Conservation (phyloP, 371 early-diverging fungal genomes). For the Dinochytrium kinnereticum region DNA sequence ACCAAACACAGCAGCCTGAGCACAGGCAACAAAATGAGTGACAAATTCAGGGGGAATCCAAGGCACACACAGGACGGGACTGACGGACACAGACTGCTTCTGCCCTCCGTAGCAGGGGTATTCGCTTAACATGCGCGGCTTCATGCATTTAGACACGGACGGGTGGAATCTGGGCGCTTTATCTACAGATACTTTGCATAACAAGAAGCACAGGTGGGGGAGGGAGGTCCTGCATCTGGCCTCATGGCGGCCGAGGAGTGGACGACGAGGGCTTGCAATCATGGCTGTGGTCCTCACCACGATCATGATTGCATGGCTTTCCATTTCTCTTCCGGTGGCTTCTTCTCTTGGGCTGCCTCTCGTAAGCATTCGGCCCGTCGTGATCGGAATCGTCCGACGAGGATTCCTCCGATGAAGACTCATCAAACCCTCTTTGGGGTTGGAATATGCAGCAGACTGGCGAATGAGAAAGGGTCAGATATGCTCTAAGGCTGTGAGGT, state of each 20-base stretch:
- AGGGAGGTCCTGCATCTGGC: too few relatives aligned
- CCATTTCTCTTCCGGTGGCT: not conserved
- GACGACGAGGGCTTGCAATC: too few relatives aligned
- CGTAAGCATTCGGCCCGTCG: constrained; percentile 11
- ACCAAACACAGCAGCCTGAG: not conserved
- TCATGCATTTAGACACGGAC: too few relatives aligned
- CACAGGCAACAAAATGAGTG: not conserved
- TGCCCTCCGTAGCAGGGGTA: too few relatives aligned
- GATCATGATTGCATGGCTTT: constrained; percentile 1
- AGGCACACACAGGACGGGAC: too few relatives aligned
- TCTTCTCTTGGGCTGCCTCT: not conserved
- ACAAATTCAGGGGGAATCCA: not conserved
- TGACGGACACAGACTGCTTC: too few relatives aligned
- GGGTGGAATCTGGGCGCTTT: too few relatives aligned
- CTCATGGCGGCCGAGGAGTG: too few relatives aligned
- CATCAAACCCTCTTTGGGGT: constrained; percentile 2
- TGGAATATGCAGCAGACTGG: constrained; percentile 14
- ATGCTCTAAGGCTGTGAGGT: not conserved
- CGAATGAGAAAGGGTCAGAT: not conserved
- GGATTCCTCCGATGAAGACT: constrained; percentile 10
- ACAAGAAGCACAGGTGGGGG: too few relatives aligned
- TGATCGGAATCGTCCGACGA: not conserved
- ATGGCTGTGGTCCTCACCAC: constrained; percentile 1
- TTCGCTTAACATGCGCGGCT: too few relatives aligned
- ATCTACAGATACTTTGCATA: too few relatives aligned